Evolutionary conservation across 106 monocot genomes (phyloP).

Genomic region (Allium sativum): DNA sequence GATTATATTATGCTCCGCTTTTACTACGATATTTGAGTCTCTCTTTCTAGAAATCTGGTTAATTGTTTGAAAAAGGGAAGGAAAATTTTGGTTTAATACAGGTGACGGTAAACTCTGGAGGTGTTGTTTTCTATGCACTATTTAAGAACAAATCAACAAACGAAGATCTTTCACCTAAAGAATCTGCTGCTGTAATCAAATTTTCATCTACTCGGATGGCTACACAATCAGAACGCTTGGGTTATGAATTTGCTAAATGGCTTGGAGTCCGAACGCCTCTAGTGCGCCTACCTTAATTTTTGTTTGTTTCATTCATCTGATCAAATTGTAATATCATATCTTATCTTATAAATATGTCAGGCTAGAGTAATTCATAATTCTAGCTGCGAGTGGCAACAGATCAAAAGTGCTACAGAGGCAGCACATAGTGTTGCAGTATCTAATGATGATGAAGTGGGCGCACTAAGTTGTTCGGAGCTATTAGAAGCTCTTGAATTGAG

Average conservation of each 20-base stretch:
- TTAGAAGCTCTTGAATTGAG: slow-evolving; percentile 83
- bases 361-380: slow-evolving; percentile 66
- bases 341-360: slow-evolving; percentile 17
- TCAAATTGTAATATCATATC: background rate
- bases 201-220: slow-evolving; percentile 83
- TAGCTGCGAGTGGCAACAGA: slow-evolving; percentile 63
- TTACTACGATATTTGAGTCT: no score
- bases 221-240: slow-evolving; percentile 84
- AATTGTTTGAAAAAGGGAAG: no score
- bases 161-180: slow-evolving; percentile 16
- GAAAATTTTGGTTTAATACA: slow-evolving; percentile 9
- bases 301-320: background rate
- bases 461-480: slow-evolving; percentile 58
- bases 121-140: slow-evolving; percentile 76
- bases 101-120: slow-evolving; percentile 92
- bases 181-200: slow-evolving; percentile 73
- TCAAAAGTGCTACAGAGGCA: slow-evolving; percentile 67
- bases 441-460: slow-evolving; percentile 44
- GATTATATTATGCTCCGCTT: no score
- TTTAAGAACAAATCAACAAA: slow-evolving; percentile 22
- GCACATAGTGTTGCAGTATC: slow-evolving; percentile 28
- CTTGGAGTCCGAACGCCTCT: slow-evolving; percentile 81
- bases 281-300: slow-evolving; percentile 16
- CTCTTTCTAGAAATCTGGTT: no score
- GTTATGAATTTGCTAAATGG: slow-evolving; percentile 86